Evolutionary conservation across 2,329 filamentous ascomycete species (phyloP).

Genomic region (Alternaria dauci): DNA sequence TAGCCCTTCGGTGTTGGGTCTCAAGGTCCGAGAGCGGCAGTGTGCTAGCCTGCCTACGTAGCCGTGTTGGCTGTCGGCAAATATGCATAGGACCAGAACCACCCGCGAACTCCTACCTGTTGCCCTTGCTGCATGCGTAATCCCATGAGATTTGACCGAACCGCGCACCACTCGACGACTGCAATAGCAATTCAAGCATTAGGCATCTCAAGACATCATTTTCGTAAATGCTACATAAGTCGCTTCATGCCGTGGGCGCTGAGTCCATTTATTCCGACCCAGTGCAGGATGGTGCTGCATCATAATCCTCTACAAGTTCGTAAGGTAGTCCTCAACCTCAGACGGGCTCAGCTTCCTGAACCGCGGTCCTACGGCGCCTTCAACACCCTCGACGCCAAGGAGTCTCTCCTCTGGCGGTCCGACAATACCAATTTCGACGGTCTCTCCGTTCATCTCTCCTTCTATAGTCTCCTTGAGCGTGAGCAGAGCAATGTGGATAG

Average conservation of each 20-base stretch:
- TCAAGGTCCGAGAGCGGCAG: background rate
- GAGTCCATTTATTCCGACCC: slow-evolving; percentile 1
- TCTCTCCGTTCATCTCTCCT: slow-evolving; percentile 98
- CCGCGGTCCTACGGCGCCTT: slow-evolving; percentile 82
- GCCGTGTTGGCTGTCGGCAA: slow-evolving; percentile 4
- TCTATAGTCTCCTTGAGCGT: slow-evolving; percentile 99
- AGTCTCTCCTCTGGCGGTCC: slow-evolving; percentile 93
- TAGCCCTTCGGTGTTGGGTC: background rate
- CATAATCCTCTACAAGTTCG: slow-evolving; percentile 77
- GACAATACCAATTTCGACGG: slow-evolving; percentile 98
- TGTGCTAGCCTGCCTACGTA: slow-evolving; percentile 4
- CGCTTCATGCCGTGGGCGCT: slow-evolving; percentile 24
- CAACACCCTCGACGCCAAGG: slow-evolving; percentile 88
- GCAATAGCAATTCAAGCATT: background rate
- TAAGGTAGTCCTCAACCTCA: slow-evolving; percentile 99
- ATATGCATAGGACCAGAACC: background rate
- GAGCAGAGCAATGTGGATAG: slow-evolving; percentile 95
- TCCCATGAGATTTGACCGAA: background rate
- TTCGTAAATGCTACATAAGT: slow-evolving; percentile 37
- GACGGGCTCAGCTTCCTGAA: slow-evolving; percentile 96
- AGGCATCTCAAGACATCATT: slow-evolving; percentile 24
- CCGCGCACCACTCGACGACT: background rate
- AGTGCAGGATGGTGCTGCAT: background rate
- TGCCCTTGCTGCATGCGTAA: background rate
- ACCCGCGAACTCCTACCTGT: background rate